Evolutionary conservation across 768 basidiomycete species (phyloP), one percentile per base, ranked within the genome.

Genomic region (Zangia roseola): DNA sequence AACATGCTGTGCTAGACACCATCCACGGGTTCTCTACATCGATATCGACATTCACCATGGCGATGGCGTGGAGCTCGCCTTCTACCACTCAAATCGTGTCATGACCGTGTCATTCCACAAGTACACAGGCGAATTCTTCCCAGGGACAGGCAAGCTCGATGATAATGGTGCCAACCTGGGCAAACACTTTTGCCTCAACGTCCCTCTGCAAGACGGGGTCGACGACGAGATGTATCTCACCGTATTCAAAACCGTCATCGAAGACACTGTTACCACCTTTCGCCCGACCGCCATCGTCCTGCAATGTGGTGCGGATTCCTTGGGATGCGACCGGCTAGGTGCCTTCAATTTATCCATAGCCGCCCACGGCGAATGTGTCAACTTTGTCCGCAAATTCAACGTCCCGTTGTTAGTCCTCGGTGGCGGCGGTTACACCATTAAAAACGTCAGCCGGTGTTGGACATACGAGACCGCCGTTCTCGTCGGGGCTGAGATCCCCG

Each of bases 41-140:
- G 95, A 99, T 71, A 99, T 99, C 55, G 95, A 99, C 63, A 97
- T 98, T 47, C 95, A 99, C 67, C 95, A 99, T 58, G 95, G 95
- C 8, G 95, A 99, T 61, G 95, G 95, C 20, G 97, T 99, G 3
- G 93, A 99, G 63, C 88, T 95, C 52, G 97, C 95, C 0, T 98
- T 99, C 69, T 99, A 95, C 70, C 88, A 95, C 58, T 88, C 92
- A 33, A 94, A 99, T 61, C 86, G 95, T n/a, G 95, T 99, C 54
- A 88, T 97, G 82, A 98, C 95, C 0, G 91, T 97, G 13, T 97
- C 95, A 1, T 99, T 99, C 71, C 95, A 99, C 76, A 98, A 98
- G 71, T 99, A 97, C 74, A 94, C 90, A 1, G 94, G 92, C 47
- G 92, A 95, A 61, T 99, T 99, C 76, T 99, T 99, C 69, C 95